Evolutionary conservation across 2,329 filamentous ascomycete species (phyloP).

Genomic region (Ophiosphaerella korrae): DNA sequence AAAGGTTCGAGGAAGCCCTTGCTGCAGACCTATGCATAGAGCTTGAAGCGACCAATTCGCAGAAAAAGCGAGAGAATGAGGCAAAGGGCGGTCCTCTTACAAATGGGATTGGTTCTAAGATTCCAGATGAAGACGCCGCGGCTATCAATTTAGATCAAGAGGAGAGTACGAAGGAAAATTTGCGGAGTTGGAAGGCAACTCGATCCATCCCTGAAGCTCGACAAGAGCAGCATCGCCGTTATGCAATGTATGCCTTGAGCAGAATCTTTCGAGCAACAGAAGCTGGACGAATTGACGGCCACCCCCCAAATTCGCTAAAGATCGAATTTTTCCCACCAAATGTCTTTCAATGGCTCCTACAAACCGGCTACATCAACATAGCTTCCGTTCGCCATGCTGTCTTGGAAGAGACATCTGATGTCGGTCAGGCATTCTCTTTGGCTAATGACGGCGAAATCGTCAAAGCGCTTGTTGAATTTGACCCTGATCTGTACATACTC

Average conservation of each 20-base stretch:
- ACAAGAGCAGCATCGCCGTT: constrained; percentile 65
- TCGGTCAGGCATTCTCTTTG: constrained; percentile 53
- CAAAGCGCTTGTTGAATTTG: constrained; percentile 65
- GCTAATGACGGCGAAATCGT: constrained; percentile 66
- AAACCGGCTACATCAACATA: constrained; percentile 57
- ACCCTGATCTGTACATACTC: constrained; percentile 70
- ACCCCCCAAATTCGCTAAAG: constrained; percentile 32
- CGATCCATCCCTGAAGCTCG: constrained; percentile 49
- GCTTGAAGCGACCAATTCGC: constrained; percentile 27
- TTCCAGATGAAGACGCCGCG: constrained; percentile 21
- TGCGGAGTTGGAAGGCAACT: constrained; percentile 56
- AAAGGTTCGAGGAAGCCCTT: constrained; percentile 50
- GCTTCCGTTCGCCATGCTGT: constrained; percentile 52
- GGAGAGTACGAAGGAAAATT: constrained; percentile 22
- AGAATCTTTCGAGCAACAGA: constrained; percentile 52
- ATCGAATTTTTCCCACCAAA: constrained; percentile 56
- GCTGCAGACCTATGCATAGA: constrained; percentile 44
- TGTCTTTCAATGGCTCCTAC: constrained; percentile 64
- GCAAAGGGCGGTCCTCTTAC: constrained; percentile 22
- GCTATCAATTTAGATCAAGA: constrained; percentile 23
- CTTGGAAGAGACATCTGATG: constrained; percentile 40
- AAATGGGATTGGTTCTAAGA: constrained; percentile 27
- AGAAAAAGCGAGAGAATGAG: constrained; percentile 26
- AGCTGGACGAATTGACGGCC: constrained; percentile 10
- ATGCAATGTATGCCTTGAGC: constrained; percentile 62